phyloP scores from a whole-genome alignment of 441 rosid species.

The Jatropha multifida region DNA sequence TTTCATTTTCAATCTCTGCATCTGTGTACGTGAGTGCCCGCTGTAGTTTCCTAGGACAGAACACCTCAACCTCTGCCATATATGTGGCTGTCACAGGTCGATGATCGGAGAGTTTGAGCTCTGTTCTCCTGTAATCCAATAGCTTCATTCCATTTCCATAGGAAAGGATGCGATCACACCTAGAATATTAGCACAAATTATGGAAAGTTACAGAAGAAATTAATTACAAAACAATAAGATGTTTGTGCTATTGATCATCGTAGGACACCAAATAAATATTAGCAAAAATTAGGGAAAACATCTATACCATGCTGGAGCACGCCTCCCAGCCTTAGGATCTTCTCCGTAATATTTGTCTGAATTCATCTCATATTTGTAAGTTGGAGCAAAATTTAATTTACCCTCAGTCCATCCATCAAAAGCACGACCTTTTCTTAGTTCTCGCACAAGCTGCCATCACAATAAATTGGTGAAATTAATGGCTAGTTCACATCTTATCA shows the following conservation, averaged over 20 bases:
- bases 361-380: conserved; percentile 79
- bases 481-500: conserved; percentile 3
- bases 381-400: conserved; percentile 67
- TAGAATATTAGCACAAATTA: conserved; percentile 23
- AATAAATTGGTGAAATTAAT: conserved; percentile 16
- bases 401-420: conserved; percentile 97
- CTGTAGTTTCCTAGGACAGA: conserved; percentile 71
- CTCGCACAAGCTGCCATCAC: conserved; percentile 61
- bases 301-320: conserved; percentile 83
- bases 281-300: not conserved
- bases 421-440: conserved; percentile 63
- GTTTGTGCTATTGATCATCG: not conserved
- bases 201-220: conserved; percentile 4
- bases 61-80: conserved; percentile 84
- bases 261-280: not conserved
- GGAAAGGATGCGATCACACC: conserved; percentile 93
- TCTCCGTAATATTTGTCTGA: conserved; percentile 75
- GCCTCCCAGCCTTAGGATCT: conserved; percentile 75
- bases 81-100: conserved; percentile 88
- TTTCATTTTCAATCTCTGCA: conserved; percentile 76
- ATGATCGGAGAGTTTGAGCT: conserved; percentile 81
- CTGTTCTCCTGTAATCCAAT: conserved; percentile 65
- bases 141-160: conserved; percentile 82
- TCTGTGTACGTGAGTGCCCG: conserved; percentile 79
- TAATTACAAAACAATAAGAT: conserved; percentile 9